Evolutionary conservation across 306 rosid genomes (phyloP).

Genomic region (Erythrophleum fordii): DNA sequence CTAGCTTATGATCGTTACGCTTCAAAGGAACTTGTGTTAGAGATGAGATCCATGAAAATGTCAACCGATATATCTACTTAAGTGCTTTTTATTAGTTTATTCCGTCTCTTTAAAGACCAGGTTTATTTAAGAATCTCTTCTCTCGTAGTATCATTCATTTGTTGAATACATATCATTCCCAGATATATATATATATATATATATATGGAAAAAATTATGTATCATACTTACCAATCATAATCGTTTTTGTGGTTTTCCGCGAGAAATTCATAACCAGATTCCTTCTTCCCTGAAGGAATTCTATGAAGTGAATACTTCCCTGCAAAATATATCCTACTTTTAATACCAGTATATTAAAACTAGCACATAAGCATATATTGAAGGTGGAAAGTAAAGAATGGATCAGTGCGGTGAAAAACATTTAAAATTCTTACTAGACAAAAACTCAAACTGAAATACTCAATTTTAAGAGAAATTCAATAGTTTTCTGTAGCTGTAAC

Average conservation of each 20-base stretch:
- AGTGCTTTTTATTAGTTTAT: too few relatives aligned
- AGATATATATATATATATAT: neutral
- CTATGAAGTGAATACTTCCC: constrained; percentile 60
- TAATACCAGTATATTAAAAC: neutral
- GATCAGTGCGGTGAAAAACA: neutral
- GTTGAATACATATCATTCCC: neutral
- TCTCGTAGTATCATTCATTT: neutral
- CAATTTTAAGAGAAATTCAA: too few relatives aligned
- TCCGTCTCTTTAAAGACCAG: too few relatives aligned
- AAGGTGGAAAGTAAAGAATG: neutral
- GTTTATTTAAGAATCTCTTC: neutral
- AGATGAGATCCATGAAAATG: neutral
- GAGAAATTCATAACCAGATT: constrained; percentile 50
- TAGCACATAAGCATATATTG: neutral
- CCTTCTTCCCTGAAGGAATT: constrained; percentile 69
- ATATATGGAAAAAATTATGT: neutral
- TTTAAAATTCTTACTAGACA: too few relatives aligned
- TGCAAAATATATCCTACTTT: constrained; percentile 30
- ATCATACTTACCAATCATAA: constrained; percentile 65
- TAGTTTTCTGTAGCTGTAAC: too few relatives aligned
- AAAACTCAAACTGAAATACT: too few relatives aligned
- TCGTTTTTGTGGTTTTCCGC: constrained; percentile 64
- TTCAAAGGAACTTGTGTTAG: too few relatives aligned
- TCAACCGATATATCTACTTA: neutral
- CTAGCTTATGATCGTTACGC: neutral